phyloP scores from a whole-genome alignment of 2,329 filamentous ascomycete species.

The Colletotrichum destructivum region DNA sequence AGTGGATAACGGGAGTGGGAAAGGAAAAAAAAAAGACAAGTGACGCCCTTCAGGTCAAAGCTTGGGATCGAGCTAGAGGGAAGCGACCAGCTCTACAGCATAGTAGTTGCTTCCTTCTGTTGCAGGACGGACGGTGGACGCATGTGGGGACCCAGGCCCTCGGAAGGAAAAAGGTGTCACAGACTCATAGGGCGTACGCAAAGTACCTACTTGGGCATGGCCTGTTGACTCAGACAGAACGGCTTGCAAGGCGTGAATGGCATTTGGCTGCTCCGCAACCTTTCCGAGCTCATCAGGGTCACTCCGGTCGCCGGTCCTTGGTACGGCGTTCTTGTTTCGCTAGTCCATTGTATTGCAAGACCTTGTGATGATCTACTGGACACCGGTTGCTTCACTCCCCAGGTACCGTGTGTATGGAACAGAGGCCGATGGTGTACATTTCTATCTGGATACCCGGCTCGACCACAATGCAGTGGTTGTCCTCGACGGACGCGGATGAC shows the following conservation, averaged over 20 bases:
- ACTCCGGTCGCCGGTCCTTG: not conserved
- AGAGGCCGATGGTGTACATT: not conserved
- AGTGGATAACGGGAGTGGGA: conserved; percentile 1
- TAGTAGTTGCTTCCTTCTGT: not conserved
- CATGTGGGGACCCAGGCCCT: conserved; percentile 11
- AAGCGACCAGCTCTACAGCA: not conserved
- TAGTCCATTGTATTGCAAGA: not conserved
- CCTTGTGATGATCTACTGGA: not conserved
- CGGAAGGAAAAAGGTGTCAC: not conserved
- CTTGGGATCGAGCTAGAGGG: not conserved
- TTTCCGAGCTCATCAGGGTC: conserved; percentile 10
- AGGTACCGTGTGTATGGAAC: not conserved
- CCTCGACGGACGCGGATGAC: not conserved
- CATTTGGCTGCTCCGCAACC: conserved; percentile 19
- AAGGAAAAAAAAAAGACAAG: not conserved
- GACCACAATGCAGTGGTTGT: not conserved
- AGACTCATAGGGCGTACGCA: not conserved
- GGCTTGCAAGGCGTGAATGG: conserved; percentile 35
- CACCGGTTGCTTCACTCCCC: too few relatives aligned
- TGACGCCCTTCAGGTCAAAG: conserved; percentile 37
- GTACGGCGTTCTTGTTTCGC: not conserved
- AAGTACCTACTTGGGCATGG: not conserved
- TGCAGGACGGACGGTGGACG: not conserved
- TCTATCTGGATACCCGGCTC: too few relatives aligned
- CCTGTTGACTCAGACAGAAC: conserved; percentile 6